A percentile compares a stretch with the other conserved stretches of the same genome.
phyloP scores from a whole-genome alignment of 306 rosid genomes.

The Vicia sativa region DNA sequence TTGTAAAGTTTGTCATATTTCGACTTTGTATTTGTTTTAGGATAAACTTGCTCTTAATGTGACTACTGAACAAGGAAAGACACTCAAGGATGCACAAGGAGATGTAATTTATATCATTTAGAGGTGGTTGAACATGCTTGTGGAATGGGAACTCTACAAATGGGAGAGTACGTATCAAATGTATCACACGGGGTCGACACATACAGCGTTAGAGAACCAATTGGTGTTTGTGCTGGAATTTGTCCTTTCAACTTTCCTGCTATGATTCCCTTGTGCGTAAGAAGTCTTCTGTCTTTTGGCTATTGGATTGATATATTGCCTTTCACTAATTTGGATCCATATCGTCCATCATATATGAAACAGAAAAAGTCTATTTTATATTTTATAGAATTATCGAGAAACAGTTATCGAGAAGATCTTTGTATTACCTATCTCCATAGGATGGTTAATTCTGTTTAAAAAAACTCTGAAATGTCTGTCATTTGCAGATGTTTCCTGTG shows the following conservation, averaged over 20 bases:
- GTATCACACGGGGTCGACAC: conserved; percentile 92
- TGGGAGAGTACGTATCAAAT: conserved; percentile 90
- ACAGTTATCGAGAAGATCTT: background rate
- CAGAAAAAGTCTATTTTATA: conserved; percentile 17
- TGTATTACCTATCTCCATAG: conserved; percentile 1
- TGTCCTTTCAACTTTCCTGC: conserved; percentile 99
- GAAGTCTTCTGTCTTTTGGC: conserved; percentile 39
- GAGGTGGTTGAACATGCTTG: conserved; percentile 99
- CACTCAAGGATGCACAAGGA: conserved; percentile 96
- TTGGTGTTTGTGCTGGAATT: conserved; percentile 98
- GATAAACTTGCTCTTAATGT: conserved; percentile 81
- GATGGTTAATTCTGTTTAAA: conserved; percentile 7
- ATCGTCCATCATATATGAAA: conserved; percentile 19
- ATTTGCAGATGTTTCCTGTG: conserved; percentile 90
- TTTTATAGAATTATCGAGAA: conserved; percentile 25
- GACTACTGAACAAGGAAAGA: conserved; percentile 95
- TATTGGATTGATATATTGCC: conserved; percentile 5
- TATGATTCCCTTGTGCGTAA: conserved; percentile 97
- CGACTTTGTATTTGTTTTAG: conserved; percentile 49
- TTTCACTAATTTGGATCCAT: conserved; percentile 5
- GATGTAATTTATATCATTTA: conserved; percentile 63
- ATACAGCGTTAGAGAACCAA: conserved; percentile 84
- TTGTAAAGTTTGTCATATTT: background rate
- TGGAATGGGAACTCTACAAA: conserved; percentile 92
- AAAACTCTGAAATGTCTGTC: conserved; percentile 5